These are phyloP conservation scores for Scopulariopsis brevicaulis DNA, from an alignment of 2,329 filamentous ascomycete species.

Conservation along the genomic window DNA sequence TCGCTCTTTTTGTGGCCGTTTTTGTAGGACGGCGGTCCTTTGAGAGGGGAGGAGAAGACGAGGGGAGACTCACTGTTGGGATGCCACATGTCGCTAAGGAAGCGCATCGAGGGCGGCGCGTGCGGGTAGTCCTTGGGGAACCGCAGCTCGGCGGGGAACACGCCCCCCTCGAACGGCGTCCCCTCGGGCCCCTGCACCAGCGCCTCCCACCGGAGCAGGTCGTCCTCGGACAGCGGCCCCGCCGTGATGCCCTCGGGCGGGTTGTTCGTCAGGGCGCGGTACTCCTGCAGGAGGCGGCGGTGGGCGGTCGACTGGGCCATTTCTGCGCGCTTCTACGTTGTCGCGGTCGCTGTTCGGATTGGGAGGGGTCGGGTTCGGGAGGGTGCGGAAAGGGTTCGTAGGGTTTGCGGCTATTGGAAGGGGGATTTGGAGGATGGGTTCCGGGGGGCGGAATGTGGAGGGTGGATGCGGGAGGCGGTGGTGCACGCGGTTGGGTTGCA, in stretches of 20 bases:
- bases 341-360: not conserved
- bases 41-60: not conserved
- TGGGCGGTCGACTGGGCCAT: slow-evolving; percentile 55
- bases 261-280: slow-evolving; percentile 85
- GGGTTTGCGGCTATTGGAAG: not conserved
- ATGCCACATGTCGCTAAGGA: slow-evolving; percentile 89
- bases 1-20: not conserved
- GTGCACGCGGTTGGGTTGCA: not conserved
- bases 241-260: slow-evolving; percentile 97
- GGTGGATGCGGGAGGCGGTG: not conserved
- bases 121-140: slow-evolving; percentile 98
- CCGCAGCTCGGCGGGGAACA: slow-evolving; percentile 89
- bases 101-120: slow-evolving; percentile 91
- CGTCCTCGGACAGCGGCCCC: slow-evolving; percentile 85
- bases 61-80: slow-evolving; percentile 61
- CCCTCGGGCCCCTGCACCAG: slow-evolving; percentile 91
- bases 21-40: not conserved
- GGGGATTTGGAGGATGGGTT: not conserved
- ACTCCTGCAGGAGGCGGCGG: slow-evolving; percentile 88
- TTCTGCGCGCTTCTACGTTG: not conserved
- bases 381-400: not conserved
- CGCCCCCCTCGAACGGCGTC: slow-evolving; percentile 89
- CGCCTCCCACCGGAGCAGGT: slow-evolving; percentile 93
- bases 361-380: not conserved
- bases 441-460: not conserved